These are phyloP conservation scores for Ballota nigra DNA, from an alignment of 257 asterid genomes.

Conservation along the genomic window DNA sequence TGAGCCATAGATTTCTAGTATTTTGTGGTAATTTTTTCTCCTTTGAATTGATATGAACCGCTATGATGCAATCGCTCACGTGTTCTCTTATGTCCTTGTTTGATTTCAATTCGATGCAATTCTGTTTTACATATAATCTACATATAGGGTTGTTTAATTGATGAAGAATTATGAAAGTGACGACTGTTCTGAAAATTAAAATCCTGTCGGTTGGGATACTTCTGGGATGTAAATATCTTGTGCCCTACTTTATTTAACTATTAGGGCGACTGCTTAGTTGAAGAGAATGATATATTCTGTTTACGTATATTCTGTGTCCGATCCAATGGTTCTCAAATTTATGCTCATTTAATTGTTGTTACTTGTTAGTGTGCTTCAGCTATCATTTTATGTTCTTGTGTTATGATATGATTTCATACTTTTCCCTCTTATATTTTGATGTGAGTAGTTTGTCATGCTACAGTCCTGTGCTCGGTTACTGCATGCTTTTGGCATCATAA, in stretches of 20 bases:
- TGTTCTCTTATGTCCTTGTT: background rate
- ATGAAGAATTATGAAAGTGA: constrained; percentile 17
- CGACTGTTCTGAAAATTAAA: background rate
- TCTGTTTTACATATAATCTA: background rate
- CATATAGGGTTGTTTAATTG: background rate
- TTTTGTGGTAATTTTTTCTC: background rate
- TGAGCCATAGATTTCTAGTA: background rate
- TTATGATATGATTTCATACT: background rate
- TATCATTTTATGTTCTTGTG: background rate
- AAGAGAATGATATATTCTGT: background rate
- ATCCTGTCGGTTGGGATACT: background rate
- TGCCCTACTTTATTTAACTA: background rate
- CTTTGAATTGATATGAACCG: background rate
- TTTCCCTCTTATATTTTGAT: background rate
- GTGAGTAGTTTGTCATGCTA: background rate
- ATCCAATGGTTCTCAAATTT: background rate
- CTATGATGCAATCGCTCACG: background rate
- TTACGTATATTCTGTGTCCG: background rate
- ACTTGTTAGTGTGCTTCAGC: background rate
- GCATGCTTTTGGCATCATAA: background rate
- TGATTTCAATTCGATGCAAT: background rate
- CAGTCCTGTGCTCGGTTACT: constrained; percentile 7
- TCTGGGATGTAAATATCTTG: background rate
- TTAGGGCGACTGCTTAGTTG: background rate
- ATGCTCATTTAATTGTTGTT: background rate